These are phyloP conservation scores for Letharia columbiana DNA, from an alignment of 495 filamentous ascomycete genomes.

Conservation along the genomic window DNA sequence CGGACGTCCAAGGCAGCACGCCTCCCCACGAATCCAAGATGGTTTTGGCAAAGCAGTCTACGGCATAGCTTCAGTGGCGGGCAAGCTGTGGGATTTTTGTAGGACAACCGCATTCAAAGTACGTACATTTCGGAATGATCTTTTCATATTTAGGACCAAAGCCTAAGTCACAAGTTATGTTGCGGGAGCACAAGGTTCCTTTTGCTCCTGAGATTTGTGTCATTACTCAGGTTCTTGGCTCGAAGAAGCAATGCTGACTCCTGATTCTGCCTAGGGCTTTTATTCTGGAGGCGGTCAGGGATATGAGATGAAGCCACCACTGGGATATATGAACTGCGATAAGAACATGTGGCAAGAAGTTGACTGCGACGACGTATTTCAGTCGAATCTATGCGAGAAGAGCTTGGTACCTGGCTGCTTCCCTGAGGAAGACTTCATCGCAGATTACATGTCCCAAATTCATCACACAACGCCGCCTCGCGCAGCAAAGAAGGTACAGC, in stretches of 20 bases:
- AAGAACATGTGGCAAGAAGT: slow-evolving; percentile 30
- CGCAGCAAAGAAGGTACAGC: slow-evolving; percentile 27
- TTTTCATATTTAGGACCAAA: not conserved
- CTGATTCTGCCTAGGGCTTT: slow-evolving; percentile 41
- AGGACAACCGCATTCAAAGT: slow-evolving; percentile 59
- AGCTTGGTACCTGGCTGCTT: slow-evolving; percentile 38
- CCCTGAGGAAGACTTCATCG: slow-evolving; percentile 34
- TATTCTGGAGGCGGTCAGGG: slow-evolving; percentile 72
- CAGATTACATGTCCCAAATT: slow-evolving; percentile 29
- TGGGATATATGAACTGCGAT: slow-evolving; percentile 16
- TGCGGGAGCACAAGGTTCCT: not conserved
- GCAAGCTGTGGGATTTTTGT: slow-evolving; percentile 78
- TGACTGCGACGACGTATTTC: slow-evolving; percentile 22
- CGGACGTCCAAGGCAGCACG: slow-evolving; percentile 11
- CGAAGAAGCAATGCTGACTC: not conserved
- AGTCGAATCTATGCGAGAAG: not conserved
- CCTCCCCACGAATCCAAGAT: slow-evolving; percentile 12
- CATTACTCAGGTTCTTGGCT: not conserved
- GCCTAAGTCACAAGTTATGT: not conserved
- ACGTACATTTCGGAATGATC: not conserved
- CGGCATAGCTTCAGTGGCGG: slow-evolving; percentile 49
- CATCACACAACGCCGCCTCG: slow-evolving; percentile 27
- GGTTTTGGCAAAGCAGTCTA: slow-evolving; percentile 44
- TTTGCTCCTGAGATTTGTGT: not conserved
- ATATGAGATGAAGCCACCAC: slow-evolving; percentile 42